phyloP scores from a whole-genome alignment of 106 monocot species.

The Platanthera guangdongensis region DNA sequence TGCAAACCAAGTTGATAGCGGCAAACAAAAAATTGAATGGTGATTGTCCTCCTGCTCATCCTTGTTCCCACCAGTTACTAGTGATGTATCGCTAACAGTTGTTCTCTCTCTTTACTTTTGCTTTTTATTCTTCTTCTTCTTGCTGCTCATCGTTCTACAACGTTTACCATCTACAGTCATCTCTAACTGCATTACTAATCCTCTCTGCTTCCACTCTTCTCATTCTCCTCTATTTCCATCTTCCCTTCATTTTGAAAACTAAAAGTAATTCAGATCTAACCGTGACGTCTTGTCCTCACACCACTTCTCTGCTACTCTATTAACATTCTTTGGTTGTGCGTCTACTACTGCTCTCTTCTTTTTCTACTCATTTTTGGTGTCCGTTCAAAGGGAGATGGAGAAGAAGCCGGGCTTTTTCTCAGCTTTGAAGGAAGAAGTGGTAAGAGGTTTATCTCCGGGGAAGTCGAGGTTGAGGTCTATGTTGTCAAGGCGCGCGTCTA shows the following conservation, averaged over 20 bases:
- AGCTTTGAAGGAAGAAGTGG: constrained; percentile 73
- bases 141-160: not conserved
- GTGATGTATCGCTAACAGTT: constrained; percentile 15
- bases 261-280: constrained; percentile 5
- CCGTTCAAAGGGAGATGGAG: constrained; percentile 43
- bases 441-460: constrained; percentile 55
- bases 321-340: not conserved
- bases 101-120: constrained; percentile 16
- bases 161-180: not conserved
- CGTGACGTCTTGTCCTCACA: not conserved
- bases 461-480: constrained; percentile 4
- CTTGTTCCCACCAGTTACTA: constrained; percentile 1
- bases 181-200: not conserved
- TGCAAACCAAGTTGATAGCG: too few relatives aligned
- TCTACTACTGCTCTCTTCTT: not conserved
- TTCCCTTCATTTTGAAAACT: not conserved
- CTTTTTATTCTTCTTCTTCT: constrained; percentile 1
- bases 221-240: not conserved
- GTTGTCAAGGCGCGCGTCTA: too few relatives aligned
- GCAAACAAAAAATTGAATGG: too few relatives aligned
- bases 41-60: not conserved
- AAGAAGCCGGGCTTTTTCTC: constrained; percentile 85
- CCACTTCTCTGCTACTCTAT: not conserved
- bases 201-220: not conserved
- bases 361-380: not conserved